Evolutionary conservation across 495 filamentous ascomycete species (phyloP).

Genomic region (Penicillium canescens): DNA sequence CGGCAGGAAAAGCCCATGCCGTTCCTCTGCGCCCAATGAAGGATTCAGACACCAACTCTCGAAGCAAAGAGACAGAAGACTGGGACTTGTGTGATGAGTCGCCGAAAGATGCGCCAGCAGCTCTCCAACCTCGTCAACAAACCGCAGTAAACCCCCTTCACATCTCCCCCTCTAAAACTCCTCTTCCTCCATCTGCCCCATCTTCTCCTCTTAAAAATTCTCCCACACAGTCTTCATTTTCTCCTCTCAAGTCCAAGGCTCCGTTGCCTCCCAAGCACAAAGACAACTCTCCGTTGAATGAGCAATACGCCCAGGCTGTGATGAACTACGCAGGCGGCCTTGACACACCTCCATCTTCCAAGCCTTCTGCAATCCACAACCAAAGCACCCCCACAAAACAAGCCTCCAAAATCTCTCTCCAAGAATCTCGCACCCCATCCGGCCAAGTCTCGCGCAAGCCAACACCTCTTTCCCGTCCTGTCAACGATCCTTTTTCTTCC

Average conservation of each 20-base stretch:
- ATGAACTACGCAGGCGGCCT: slow-evolving; percentile 7
- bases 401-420: slow-evolving; percentile 24
- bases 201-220: slow-evolving; percentile 6
- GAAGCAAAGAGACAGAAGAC: slow-evolving; percentile 46
- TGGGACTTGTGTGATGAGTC: slow-evolving; percentile 44
- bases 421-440: slow-evolving; percentile 42
- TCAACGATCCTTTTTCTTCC: slow-evolving; percentile 6
- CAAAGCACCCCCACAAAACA: slow-evolving; percentile 12
- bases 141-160: neutral
- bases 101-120: slow-evolving; percentile 23
- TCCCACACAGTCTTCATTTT: neutral
- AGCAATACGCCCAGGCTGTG: slow-evolving; percentile 13
- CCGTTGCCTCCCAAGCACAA: neutral
- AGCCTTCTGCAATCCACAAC: slow-evolving; percentile 22
- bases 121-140: slow-evolving; percentile 3
- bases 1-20: slow-evolving; percentile 57
- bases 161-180: slow-evolving; percentile 15
- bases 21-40: slow-evolving; percentile 63
- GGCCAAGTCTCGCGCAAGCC: slow-evolving; percentile 21
- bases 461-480: slow-evolving; percentile 11
- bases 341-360: slow-evolving; percentile 17
- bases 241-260: slow-evolving; percentile 4
- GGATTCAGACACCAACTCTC: slow-evolving; percentile 68
- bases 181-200: slow-evolving; percentile 15
- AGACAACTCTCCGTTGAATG: slow-evolving; percentile 9